Evolutionary conservation across 1,284 basidiomycete genomes (phyloP), one percentile per base, ranked within the genome.

Genomic region (Moniliophthora roreri): DNA sequence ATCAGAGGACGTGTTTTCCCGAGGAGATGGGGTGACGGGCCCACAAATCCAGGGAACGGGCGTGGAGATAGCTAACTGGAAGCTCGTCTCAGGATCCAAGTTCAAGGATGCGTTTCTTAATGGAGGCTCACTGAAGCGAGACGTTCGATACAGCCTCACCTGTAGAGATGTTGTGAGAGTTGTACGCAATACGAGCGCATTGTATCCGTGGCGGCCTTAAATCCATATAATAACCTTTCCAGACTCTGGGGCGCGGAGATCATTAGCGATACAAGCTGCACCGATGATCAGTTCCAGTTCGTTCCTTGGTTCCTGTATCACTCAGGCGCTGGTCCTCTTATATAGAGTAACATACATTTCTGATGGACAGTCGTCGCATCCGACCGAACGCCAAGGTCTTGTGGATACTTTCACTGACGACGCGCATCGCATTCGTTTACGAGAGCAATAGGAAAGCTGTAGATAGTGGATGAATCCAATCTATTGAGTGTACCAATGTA

Each of bases 81-180:
- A 67, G 53, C 66, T 75, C 62, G 68, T 87, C 51, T 73, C 66
- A 44, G 78, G 69, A 44, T 65, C 72, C 39, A 63, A 62, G 41
- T 71, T 69, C 32, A 66, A 69, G 41, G 66, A 69, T 23, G 71
- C 69, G 10, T 62, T 86, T 39, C 53, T 59, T 37, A 63, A 72
- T 23, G 81, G 82, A 13, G 79, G 78, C 15, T 66, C 66, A 15
- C 72, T 93, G 63, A 67, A 68, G 55, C 75, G 95, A 58, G 71
- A 71, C 6, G 79, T 79, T 26, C 73, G 95, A 62, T 81, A 90
- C 51, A 96, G 93, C 69, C 69, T 97, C 63, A 97, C 94, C 1
- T 97, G 92, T 68, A 79, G 95, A 46, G 90, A 91, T 63, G 90
- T 95, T 5, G 78, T 78, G 56, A 86, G 80, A 62, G 84, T 91